Evolutionary conservation across 2,329 filamentous ascomycete genomes (phyloP).

Genomic region (Fusarium solani-melongenae): DNA sequence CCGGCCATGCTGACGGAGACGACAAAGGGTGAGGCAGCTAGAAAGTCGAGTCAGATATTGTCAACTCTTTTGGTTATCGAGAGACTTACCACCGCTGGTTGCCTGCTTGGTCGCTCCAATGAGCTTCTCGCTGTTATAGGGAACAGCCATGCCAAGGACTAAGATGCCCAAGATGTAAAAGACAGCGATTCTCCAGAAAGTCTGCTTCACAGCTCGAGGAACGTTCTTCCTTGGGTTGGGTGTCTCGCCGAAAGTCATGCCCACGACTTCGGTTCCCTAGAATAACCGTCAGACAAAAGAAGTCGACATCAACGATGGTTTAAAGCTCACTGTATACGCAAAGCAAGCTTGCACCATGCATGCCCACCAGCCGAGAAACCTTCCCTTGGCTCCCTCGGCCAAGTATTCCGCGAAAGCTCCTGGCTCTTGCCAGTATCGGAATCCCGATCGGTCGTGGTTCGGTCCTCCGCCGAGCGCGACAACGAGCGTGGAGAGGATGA

Average conservation of each 20-base stretch:
- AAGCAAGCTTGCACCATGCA: conserved; percentile 53
- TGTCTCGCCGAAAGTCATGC: conserved; percentile 36
- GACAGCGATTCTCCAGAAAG: conserved; percentile 40
- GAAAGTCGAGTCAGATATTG: neutral
- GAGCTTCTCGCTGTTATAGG: conserved; percentile 32
- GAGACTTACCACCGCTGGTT: conserved; percentile 20
- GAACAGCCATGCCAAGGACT: conserved; percentile 41
- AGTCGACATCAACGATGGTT: neutral
- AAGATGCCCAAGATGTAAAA: conserved; percentile 42
- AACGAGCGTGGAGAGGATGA: conserved; percentile 46
- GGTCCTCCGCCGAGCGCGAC: conserved; percentile 55
- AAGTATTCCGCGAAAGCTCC: conserved; percentile 55
- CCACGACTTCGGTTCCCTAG: conserved; percentile 26
- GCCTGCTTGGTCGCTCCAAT: conserved; percentile 25
- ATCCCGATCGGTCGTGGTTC: conserved; percentile 51
- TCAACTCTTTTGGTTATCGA: neutral
- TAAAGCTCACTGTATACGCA: conserved; percentile 36
- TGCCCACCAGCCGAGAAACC: conserved; percentile 55
- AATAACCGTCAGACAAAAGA: neutral
- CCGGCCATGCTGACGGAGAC: conserved; percentile 36
- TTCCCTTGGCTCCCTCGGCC: conserved; percentile 46
- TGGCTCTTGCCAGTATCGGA: conserved; percentile 57
- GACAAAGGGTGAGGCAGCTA: conserved; percentile 40
- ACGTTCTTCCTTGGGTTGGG: conserved; percentile 40
- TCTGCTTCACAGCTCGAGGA: conserved; percentile 38